Base-by-base conservation (phyloP, 257 asterid species). In the Nyctanthes arbortristis region DNA sequence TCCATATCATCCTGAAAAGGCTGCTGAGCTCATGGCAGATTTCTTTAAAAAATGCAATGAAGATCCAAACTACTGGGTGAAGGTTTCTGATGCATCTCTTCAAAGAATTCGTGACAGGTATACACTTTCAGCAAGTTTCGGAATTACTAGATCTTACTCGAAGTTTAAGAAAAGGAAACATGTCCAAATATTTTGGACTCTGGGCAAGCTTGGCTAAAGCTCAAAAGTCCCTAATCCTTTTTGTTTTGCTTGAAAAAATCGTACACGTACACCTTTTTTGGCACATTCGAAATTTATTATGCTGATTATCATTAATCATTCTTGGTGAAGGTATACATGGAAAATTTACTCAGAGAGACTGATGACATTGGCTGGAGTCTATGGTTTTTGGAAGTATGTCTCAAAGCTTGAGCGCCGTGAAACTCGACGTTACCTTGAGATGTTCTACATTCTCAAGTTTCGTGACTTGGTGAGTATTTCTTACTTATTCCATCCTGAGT, bases 361-460 rank as follows among this genome's bases (percentile, higher is more conserved):
- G 79, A 86, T 93, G 93, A 91, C 99, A 5, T 73, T 91, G 65
- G 86, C 96, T 4, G 99, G 99, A 29, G 97, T 91, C 20, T 91
- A 89, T 58, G 89, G 99, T 55, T 91, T 93, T 82, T 93, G 99
- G 99, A 91, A 89, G 73, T 65, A 84, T 28, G 99, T 89, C 2
- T 91, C 99, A 1, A 93, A 91, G 55, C 89, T 93, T 0, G 96
- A 91, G 57, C 87, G 97, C 82, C 96, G 91, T 4, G 97, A 93
- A 80, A 91, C 85, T 13, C 89, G 95, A 60, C 87, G 97, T 6
- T 91, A 93, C 68, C 89, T 93, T 8, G 97, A 91, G 88, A 93
- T 93, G 97, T 91, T 93, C 77, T 91, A 89, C 84, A 91, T 89
- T 75, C 96, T 93, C 83, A 91, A 93, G 77, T 79, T 83, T 72